Evolutionary conservation across 495 filamentous ascomycete species (phyloP).

Genomic region (Penicillium taxi): DNA sequence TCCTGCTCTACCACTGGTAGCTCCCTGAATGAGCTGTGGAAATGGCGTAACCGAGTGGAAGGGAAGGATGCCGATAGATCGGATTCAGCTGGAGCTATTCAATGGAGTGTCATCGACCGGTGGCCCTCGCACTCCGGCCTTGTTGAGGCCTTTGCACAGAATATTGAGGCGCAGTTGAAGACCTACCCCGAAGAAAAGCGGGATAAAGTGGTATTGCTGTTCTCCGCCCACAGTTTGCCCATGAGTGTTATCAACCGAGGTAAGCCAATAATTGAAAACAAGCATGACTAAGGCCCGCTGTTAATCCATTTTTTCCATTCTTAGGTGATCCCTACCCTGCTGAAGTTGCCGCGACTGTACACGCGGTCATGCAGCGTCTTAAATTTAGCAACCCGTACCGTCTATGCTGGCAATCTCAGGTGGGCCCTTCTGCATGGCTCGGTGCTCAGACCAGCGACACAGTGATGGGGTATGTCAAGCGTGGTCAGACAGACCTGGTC

Average conservation of each 20-base stretch:
- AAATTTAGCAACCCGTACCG: conserved; percentile 83
- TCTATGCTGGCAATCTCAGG: conserved; percentile 96
- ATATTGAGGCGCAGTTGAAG: conserved; percentile 73
- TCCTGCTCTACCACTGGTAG: conserved; percentile 98
- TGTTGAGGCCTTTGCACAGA: conserved; percentile 82
- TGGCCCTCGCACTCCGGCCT: conserved; percentile 90
- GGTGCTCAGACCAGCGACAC: conserved; percentile 88
- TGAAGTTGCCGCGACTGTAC: conserved; percentile 94
- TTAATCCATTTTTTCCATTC: conserved; percentile 9
- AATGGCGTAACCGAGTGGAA: conserved; percentile 84
- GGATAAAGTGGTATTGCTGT: conserved; percentile 74
- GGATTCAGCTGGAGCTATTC: conserved; percentile 57
- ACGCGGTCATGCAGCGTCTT: conserved; percentile 89
- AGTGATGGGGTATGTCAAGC: conserved; percentile 79
- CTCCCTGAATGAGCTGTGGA: conserved; percentile 95
- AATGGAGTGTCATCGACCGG: conserved; percentile 97
- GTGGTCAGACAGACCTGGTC: conserved; percentile 83
- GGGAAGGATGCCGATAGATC: conserved; percentile 52
- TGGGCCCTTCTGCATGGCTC: conserved; percentile 91
- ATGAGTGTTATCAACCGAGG: conserved; percentile 95
- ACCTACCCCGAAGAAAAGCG: conserved; percentile 75
- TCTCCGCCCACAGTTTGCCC: conserved; percentile 91
- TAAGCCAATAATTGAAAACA: conserved; percentile 21
- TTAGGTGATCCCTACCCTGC: conserved; percentile 90
- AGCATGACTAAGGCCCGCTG: neutral